Evolutionary conservation across 495 filamentous ascomycete genomes (phyloP), one percentile per base, ranked within the genome.

Genomic region (Talaromyces ruber): DNA sequence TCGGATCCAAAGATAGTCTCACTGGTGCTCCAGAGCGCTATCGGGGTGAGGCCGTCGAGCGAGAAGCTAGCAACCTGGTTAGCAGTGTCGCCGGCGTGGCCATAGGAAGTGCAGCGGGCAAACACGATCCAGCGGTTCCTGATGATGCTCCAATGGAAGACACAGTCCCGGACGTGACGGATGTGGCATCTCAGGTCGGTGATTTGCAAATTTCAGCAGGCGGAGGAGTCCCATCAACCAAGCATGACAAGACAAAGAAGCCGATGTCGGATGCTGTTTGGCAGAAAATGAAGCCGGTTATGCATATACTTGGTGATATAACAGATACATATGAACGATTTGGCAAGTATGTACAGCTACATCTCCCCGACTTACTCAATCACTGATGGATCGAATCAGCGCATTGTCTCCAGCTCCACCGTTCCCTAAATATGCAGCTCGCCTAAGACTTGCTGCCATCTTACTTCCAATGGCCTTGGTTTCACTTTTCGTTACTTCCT

Each of bases 41-140:
- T 69, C 88, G 92, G 66, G 92, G 92, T 18, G 92, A 95, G 70
- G 89, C 91, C 0, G 90, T 91, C 5, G 92, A 97, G 68, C 83
- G 88, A 63, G 92, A 96, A 70, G 92, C 92, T 2, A 86, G 79
- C 64, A 93, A 91, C 65, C 86, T 96, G 63, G 84, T 94, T 34
- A 87, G 86, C 64, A 84, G 86, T 29, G 86, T 94, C 59, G 87
- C 89, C 6, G 82, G 81, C 2, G 84, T 96, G 8, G 89, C 88
- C 0, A 75, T 94, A 39, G 86, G 86, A 55, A 89, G 88, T 58
- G 90, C 89, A 0, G 84, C 87, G 0, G 91, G 89, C 0, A 92
- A 92, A 65, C 81, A 86, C 62, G 83, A 84, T 2, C 80, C 83
- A 59, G 78, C 74, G 2, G 78, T 82, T 9, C 70, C 73, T 4